A percentile compares a stretch with the other conserved stretches of the same genome.
Conservation (phyloP, 2,329 filamentous ascomycete species). For the Diaporthe longicolla region DNA sequence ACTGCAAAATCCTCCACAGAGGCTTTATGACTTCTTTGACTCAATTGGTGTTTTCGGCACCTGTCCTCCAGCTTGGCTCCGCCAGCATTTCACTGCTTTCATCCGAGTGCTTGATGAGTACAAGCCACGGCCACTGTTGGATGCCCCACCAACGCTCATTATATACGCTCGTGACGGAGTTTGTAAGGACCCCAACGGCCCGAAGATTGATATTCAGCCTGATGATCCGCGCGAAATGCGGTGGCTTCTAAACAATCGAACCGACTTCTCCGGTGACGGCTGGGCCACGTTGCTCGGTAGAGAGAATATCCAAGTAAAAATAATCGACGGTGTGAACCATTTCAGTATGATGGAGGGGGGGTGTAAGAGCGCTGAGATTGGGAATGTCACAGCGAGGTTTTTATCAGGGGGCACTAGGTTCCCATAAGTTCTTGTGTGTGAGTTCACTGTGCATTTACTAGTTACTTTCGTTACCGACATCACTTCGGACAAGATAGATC, state of each 20-base stretch:
- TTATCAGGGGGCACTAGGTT: background rate
- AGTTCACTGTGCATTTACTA: background rate
- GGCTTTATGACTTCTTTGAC: constrained; percentile 27
- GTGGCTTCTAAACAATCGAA: constrained; percentile 4
- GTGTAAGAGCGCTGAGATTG: background rate
- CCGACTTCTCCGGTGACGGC: constrained; percentile 15
- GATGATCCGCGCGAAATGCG: constrained; percentile 20
- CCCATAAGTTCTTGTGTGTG: background rate
- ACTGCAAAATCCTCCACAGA: constrained; percentile 1
- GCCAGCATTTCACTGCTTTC: constrained; percentile 19
- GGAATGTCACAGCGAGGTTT: background rate
- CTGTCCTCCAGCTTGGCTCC: constrained; percentile 9
- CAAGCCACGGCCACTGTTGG: background rate
- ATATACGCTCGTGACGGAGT: constrained; percentile 16
- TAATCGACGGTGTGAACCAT: constrained; percentile 10
- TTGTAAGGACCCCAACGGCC: background rate
- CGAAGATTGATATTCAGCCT: background rate
- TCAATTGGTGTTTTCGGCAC: constrained; percentile 18
- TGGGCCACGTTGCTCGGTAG: constrained; percentile 16
- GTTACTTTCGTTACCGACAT: background rate
- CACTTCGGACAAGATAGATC: background rate
- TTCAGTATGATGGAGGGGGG: constrained; percentile 23
- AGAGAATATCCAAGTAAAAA: background rate
- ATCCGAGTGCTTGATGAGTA: constrained; percentile 10
- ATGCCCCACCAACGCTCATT: constrained; percentile 11